A percentile compares a stretch with the other conserved stretches of the same genome.
Evolutionary conservation across 768 basidiomycete genomes (phyloP).

Genomic region (Asterophora parasitica): DNA sequence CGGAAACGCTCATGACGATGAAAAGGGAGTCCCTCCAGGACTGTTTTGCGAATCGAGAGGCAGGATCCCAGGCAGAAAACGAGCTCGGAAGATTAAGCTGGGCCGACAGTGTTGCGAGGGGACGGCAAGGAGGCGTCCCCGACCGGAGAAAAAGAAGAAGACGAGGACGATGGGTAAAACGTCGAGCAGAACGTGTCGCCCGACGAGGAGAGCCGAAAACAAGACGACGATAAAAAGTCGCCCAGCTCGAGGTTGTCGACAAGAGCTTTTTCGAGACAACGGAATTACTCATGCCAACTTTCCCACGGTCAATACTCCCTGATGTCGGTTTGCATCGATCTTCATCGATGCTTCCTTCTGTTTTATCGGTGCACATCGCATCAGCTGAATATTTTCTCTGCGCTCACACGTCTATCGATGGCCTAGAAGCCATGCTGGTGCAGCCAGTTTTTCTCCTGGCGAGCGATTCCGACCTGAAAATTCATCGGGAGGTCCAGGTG

Average conservation of each 20-base stretch:
- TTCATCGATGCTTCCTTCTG: constrained; percentile 8
- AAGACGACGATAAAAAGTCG: constrained; percentile 11
- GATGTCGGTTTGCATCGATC: constrained; percentile 7
- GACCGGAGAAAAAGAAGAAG: constrained; percentile 1
- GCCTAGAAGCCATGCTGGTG: background rate
- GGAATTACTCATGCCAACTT: constrained; percentile 16
- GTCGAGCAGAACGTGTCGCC: constrained; percentile 13
- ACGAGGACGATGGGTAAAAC: constrained; percentile 2
- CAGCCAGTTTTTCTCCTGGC: background rate
- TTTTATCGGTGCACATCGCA: constrained; percentile 9
- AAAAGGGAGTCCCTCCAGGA: constrained; percentile 45
- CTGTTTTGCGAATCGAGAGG: constrained; percentile 27
- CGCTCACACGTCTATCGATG: constrained; percentile 4
- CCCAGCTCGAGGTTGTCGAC: constrained; percentile 3
- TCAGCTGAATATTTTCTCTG: constrained; percentile 7
- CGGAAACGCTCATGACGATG: constrained; percentile 61
- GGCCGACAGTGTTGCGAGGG: constrained; percentile 39
- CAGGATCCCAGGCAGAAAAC: constrained; percentile 31
- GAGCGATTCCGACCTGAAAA: background rate
- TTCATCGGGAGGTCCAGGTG: constrained; percentile 3
- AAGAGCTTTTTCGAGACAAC: constrained; percentile 16
- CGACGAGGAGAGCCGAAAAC: constrained; percentile 13
- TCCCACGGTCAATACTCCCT: constrained; percentile 14
- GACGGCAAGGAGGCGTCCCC: constrained; percentile 24
- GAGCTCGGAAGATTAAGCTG: constrained; percentile 24